phyloP scores from a whole-genome alignment of 192 early-diverging fungal species.

The Coemansia sp. region DNA sequence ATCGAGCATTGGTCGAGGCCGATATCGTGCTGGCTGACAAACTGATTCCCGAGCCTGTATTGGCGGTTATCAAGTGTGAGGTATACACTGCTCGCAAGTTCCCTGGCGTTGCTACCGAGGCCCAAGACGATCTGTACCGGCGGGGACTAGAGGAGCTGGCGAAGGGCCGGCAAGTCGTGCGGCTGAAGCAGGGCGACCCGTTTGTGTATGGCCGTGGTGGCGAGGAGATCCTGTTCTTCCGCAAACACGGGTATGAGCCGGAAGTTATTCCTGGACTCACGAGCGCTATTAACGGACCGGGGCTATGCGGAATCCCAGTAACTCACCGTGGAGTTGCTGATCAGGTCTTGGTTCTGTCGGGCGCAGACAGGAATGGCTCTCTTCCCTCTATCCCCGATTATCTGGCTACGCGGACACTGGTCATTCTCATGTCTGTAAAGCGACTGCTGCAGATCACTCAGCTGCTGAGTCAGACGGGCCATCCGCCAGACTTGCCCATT shows the following conservation, averaged over 20 bases:
- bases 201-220: slow-evolving; percentile 92
- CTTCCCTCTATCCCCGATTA: slow-evolving; percentile 74
- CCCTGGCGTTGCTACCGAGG: slow-evolving; percentile 62
- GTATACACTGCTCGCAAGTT: slow-evolving; percentile 70
- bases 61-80: slow-evolving; percentile 57
- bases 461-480: slow-evolving; percentile 59
- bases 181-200: slow-evolving; percentile 92
- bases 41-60: slow-evolving; percentile 63
- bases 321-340: slow-evolving; percentile 89
- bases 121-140: slow-evolving; percentile 77
- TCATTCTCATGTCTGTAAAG: slow-evolving; percentile 84
- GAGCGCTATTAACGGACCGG: slow-evolving; percentile 74
- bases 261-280: slow-evolving; percentile 78
- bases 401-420: slow-evolving; percentile 67
- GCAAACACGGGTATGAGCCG: slow-evolving; percentile 66
- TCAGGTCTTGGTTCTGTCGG: slow-evolving; percentile 81
- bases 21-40: slow-evolving; percentile 87
- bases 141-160: slow-evolving; percentile 71
- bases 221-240: slow-evolving; percentile 81
- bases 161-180: slow-evolving; percentile 68
- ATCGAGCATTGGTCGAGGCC: slow-evolving; percentile 60
- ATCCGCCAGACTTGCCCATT: slow-evolving; percentile 66
- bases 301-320: slow-evolving; percentile 73
- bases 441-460: slow-evolving; percentile 65
- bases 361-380: slow-evolving; percentile 74